These are phyloP conservation scores for Agrostemma githago DNA, from an alignment of 148 eudicot genomes.

Conservation along the genomic window DNA sequence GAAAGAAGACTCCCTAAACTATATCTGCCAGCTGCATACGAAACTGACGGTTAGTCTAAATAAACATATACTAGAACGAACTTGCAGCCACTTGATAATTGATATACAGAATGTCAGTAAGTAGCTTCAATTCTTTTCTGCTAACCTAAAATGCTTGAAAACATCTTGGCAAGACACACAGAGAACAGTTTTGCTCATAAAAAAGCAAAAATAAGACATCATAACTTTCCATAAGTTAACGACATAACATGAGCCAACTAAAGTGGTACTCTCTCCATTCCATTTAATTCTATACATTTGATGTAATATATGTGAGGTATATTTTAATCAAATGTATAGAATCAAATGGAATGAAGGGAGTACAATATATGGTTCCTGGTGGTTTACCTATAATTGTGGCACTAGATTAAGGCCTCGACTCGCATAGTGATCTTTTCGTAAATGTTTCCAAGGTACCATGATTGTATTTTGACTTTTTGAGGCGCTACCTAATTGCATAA, in stretches of 20 bases:
- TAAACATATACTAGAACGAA: neutral
- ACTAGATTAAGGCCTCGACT: neutral
- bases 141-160: neutral
- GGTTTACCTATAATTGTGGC: neutral
- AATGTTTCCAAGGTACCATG: neutral
- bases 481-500: neutral
- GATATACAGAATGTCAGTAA: neutral
- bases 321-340: no score
- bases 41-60: conserved; percentile 4
- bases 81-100: neutral
- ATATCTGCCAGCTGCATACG: conserved; percentile 64
- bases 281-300: no score
- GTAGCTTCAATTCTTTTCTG: neutral
- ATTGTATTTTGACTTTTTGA: neutral
- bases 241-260: neutral
- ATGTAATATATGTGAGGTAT: no score
- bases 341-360: no score
- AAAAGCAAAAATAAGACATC: no score
- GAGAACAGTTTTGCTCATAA: neutral
- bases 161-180: neutral
- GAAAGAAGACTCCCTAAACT: conserved; percentile 91
- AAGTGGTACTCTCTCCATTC: no score
- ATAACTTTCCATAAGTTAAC: neutral
- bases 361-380: neutral
- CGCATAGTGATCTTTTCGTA: neutral